phyloP scores from a whole-genome alignment of 805 yeast genomes.

The Schwanniomyces vanrijiae region DNA sequence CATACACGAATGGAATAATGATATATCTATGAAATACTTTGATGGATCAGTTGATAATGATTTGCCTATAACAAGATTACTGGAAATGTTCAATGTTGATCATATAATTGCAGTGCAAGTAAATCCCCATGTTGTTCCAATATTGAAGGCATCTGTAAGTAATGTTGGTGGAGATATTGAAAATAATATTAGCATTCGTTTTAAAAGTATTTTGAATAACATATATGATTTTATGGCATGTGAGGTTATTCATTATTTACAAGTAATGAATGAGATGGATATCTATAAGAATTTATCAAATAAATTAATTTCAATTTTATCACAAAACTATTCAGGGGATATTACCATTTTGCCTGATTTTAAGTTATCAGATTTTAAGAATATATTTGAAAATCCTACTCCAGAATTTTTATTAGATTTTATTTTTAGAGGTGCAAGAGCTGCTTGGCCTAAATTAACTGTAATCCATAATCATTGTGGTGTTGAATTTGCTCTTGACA shows the following conservation, averaged over 20 bases:
- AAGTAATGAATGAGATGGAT: slow-evolving; percentile 73
- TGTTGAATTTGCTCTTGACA: slow-evolving; percentile 83
- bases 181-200: slow-evolving; percentile 54
- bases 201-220: slow-evolving; percentile 52
- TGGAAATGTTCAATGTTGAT: slow-evolving; percentile 97
- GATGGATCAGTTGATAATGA: slow-evolving; percentile 98
- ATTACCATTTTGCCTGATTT: slow-evolving; percentile 87
- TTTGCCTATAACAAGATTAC: slow-evolving; percentile 82
- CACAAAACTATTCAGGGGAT: slow-evolving; percentile 91
- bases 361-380: slow-evolving; percentile 54
- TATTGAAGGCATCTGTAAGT: slow-evolving; percentile 66
- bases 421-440: slow-evolving; percentile 79
- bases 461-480: slow-evolving; percentile 87
- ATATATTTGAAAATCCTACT: slow-evolving; percentile 77
- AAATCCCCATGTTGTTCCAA: slow-evolving; percentile 93
- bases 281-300: slow-evolving; percentile 70
- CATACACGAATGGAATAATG: slow-evolving; percentile 78
- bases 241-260: slow-evolving; percentile 78
- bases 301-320: slow-evolving; percentile 69
- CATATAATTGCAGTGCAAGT: slow-evolving; percentile 98
- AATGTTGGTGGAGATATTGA: slow-evolving; percentile 71
- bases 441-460: slow-evolving; percentile 91
- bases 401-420: slow-evolving; percentile 70
- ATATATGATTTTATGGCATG: slow-evolving; percentile 59
- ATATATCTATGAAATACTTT: slow-evolving; percentile 72